Percentiles rank a stretch among this genome's conserved stretches.
phyloP scores from a whole-genome alignment of 805 yeast genomes.

The Saccharomycopsis schoenii region DNA sequence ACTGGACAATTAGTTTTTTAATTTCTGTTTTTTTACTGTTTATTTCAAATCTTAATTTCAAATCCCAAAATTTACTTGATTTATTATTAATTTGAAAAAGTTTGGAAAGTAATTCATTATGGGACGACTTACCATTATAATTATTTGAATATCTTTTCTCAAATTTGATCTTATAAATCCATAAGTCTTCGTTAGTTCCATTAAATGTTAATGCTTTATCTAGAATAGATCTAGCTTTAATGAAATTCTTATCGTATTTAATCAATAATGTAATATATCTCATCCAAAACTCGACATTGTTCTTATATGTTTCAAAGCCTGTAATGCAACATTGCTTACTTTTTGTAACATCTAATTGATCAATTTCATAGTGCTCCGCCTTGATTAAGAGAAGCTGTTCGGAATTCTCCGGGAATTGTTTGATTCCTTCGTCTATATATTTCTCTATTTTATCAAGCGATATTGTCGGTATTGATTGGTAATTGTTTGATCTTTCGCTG shows the following conservation, averaged over 20 bases:
- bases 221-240: slow-evolving; percentile 57
- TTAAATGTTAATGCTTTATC: slow-evolving; percentile 54
- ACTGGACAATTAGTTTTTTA: slow-evolving; percentile 55
- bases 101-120: slow-evolving; percentile 36
- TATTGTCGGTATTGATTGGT: slow-evolving; percentile 28
- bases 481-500: slow-evolving; percentile 16
- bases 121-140: slow-evolving; percentile 36
- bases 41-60: slow-evolving; percentile 35
- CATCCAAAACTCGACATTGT: slow-evolving; percentile 44
- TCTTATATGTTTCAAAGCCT: slow-evolving; percentile 43
- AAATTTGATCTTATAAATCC: slow-evolving; percentile 47
- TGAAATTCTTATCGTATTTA: slow-evolving; percentile 25
- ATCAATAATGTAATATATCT: slow-evolving; percentile 34
- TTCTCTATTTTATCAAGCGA: slow-evolving; percentile 1
- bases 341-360: slow-evolving; percentile 23
- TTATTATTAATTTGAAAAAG: slow-evolving; percentile 51
- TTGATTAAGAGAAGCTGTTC: slow-evolving; percentile 51
- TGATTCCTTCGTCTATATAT: slow-evolving; percentile 38
- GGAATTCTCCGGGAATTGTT: slow-evolving; percentile 35
- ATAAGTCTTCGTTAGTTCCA: slow-evolving; percentile 41
- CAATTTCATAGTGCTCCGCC: slow-evolving; percentile 40
- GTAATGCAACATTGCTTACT: slow-evolving; percentile 39
- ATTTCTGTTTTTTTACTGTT: slow-evolving; percentile 40
- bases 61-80: slow-evolving; percentile 58
- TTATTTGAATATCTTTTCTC: slow-evolving; percentile 43